These are phyloP conservation scores for Rauvolfia tetraphylla DNA, from an alignment of 257 asterid species.

Conservation along the genomic window DNA sequence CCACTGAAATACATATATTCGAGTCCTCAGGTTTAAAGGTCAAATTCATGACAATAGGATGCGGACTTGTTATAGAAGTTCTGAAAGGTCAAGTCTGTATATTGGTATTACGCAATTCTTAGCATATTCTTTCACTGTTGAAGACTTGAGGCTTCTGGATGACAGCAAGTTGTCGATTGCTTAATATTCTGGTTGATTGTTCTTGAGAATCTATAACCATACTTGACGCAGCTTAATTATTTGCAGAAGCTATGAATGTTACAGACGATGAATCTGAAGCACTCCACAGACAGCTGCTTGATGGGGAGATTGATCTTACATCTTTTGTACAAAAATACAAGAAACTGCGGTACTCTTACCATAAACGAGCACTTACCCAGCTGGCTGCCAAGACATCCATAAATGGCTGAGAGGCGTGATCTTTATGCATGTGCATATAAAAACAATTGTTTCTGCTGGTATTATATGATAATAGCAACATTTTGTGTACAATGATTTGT, in stretches of 20 bases:
- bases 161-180: not conserved
- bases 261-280: slow-evolving; percentile 81
- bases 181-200: not conserved
- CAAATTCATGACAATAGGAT: not conserved
- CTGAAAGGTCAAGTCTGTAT: not conserved
- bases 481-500: not conserved
- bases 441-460: not conserved
- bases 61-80: not conserved
- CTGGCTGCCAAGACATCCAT: slow-evolving; percentile 81
- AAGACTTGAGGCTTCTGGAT: not conserved
- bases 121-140: not conserved
- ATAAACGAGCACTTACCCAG: slow-evolving; percentile 73
- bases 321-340: slow-evolving; percentile 79
- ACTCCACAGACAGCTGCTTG: slow-evolving; percentile 77
- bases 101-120: not conserved
- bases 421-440: not conserved
- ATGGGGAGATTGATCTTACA: slow-evolving; percentile 61
- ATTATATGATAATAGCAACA: not conserved
- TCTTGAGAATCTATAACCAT: not conserved
- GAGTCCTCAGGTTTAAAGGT: not conserved
- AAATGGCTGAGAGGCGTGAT: slow-evolving; percentile 26
- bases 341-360: slow-evolving; percentile 67
- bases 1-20: not conserved
- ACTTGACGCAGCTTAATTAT: not conserved
- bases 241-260: slow-evolving; percentile 68